These are phyloP conservation scores for Fusarium duplospermum DNA, from an alignment of 2,329 filamentous ascomycete species.

Conservation along the genomic window DNA sequence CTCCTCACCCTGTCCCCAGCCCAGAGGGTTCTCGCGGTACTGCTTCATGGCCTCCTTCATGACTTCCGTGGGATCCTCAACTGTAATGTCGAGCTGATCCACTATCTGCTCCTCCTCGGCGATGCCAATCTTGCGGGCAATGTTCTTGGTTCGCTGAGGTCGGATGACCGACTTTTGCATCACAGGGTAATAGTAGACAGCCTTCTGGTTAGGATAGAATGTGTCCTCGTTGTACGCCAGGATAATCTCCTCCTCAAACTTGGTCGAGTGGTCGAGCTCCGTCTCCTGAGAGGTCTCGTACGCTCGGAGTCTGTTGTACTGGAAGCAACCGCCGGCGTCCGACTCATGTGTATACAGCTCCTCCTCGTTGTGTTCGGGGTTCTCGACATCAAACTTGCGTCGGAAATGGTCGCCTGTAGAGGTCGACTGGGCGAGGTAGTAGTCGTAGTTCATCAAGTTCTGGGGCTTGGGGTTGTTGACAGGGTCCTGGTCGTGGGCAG, in stretches of 20 bases:
- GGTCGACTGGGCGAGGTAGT: conserved; percentile 67
- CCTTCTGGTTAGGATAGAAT: conserved; percentile 63
- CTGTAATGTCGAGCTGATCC: conserved; percentile 66
- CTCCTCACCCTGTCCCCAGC: conserved; percentile 55
- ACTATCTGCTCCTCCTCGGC: conserved; percentile 64
- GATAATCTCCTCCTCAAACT: conserved; percentile 74
- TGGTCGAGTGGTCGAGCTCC: conserved; percentile 66
- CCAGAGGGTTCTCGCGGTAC: conserved; percentile 65
- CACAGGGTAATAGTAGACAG: conserved; percentile 75
- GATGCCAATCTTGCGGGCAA: conserved; percentile 63
- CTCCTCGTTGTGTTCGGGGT: conserved; percentile 65
- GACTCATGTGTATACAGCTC: conserved; percentile 65
- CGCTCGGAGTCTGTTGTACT: conserved; percentile 70
- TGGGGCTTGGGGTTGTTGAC: conserved; percentile 65
- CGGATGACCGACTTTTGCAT: conserved; percentile 73
- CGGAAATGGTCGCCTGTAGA: conserved; percentile 66
- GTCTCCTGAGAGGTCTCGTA: conserved; percentile 73
- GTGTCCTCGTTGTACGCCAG: conserved; percentile 68
- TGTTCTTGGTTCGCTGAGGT: conserved; percentile 72
- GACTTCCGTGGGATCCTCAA: conserved; percentile 67
- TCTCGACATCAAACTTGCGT: conserved; percentile 68
- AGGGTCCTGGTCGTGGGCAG: conserved; percentile 68
- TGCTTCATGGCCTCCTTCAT: conserved; percentile 63
- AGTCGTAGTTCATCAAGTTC: conserved; percentile 73
- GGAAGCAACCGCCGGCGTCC: conserved; percentile 63